Evolutionary conservation across 2,329 filamentous ascomycete species (phyloP), one percentile per base, ranked within the genome.

Genomic region (Botrytis tulipae): DNA sequence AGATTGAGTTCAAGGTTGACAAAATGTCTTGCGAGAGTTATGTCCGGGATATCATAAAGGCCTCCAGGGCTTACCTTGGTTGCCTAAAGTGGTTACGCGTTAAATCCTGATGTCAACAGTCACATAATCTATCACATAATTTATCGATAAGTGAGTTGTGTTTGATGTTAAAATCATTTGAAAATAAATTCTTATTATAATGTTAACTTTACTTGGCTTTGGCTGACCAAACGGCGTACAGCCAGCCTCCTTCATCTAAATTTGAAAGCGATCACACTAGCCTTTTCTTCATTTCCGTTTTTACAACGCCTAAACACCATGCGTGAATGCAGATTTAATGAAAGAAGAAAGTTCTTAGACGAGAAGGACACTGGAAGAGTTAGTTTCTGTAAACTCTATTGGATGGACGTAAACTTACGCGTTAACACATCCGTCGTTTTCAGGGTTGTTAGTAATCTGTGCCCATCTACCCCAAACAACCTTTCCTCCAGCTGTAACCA

Each of bases 391-490:
- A 37, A 20, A 32, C 62, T 40, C 46, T 16, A 3, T 8, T 40
- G 44, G 54, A 12, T 25, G 61, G 40, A 46, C 16, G 57, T 32
- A 29, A 57, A 74, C 75, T 74, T 75, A 77, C 76, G 76, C 75
- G 73, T 78, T 78, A 3, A 77, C 62, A 65, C 75, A 77, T 59
- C 77, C 75, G 40, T 77, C 76, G 42, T 78, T 77, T 60, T 78
- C 75, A 35, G 72, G 74, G 46, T 77, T 77, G 67, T 88, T 88
- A 25, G 79, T 73, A 69, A 93, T 87, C 83, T 94, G 92, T 12
- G 92, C 93, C 84, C 91, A 96, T 77, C 93, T 87, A 78, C 93
- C 94, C 95, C 95, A 98, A 10, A 95, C 93, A 14, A 97, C 93
- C 85, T 98, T 98, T 76, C 96, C 96, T 76, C 90, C 91, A 2